phyloP scores from a whole-genome alignment of 2,329 filamentous ascomycete genomes.

The Coleophoma eucalyptorum region DNA sequence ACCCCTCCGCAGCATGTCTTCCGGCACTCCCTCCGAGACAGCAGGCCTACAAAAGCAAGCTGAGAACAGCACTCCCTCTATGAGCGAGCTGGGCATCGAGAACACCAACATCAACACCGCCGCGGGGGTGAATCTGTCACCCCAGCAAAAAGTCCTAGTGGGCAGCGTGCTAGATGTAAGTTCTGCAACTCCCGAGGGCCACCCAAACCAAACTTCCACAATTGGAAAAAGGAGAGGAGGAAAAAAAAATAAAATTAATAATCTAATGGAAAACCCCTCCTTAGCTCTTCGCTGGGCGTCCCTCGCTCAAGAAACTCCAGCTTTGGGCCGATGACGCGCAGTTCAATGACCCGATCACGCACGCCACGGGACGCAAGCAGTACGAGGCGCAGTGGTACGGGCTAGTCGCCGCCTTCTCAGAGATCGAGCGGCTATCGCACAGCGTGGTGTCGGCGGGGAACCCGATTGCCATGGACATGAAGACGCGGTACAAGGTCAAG shows the following conservation, averaged over 20 bases:
- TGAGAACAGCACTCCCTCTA: constrained; percentile 15
- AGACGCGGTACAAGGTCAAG: constrained; percentile 49
- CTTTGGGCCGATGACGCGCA: constrained; percentile 55
- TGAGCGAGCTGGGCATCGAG: constrained; percentile 37
- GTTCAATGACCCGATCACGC: constrained; percentile 56
- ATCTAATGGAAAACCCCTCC: too few relatives aligned
- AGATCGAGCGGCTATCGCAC: constrained; percentile 52
- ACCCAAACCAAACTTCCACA: too few relatives aligned
- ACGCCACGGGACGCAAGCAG: constrained; percentile 50
- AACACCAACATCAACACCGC: constrained; percentile 50
- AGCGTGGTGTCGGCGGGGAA: constrained; percentile 51
- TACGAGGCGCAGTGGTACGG: constrained; percentile 52
- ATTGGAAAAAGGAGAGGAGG: too few relatives aligned
- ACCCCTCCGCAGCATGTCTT: constrained; percentile 19
- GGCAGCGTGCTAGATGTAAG: constrained; percentile 52
- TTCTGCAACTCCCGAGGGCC: neutral
- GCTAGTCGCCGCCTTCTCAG: constrained; percentile 51
- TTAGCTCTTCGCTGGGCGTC: constrained; percentile 55
- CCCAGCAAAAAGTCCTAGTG: constrained; percentile 49
- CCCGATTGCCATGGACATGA: constrained; percentile 54
- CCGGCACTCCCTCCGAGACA: constrained; percentile 23
- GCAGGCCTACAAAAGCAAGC: constrained; percentile 19
- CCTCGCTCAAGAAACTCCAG: constrained; percentile 52
- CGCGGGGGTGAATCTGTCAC: constrained; percentile 44
- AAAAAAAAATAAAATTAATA: too few relatives aligned